Evolutionary conservation across 305 asterid genomes (phyloP).

Genomic region (Salvia sclarea): DNA sequence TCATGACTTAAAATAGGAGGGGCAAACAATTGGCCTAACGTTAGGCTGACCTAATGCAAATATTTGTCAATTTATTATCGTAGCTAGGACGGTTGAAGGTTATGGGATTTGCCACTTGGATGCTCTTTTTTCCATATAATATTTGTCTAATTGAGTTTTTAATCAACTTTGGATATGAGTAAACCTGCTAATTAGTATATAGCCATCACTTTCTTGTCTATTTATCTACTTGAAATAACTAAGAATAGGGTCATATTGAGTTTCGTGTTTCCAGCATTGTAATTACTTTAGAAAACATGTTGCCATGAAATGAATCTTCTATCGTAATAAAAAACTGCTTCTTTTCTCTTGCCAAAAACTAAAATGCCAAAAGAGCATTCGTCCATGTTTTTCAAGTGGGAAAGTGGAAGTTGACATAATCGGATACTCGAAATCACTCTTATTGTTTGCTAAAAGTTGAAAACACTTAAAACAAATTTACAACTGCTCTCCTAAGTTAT

Average conservation of each 20-base stretch:
- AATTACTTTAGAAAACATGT: background rate
- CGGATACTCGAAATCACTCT: background rate
- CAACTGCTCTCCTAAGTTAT: slow-evolving; percentile 2
- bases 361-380: background rate
- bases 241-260: background rate
- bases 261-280: slow-evolving; percentile 10
- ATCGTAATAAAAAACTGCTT: background rate
- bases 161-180: background rate
- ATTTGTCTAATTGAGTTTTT: background rate
- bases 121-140: background rate
- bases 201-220: background rate
- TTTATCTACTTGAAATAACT: background rate
- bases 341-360: background rate
- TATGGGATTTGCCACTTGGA: background rate
- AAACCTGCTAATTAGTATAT: background rate
- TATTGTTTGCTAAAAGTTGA: background rate
- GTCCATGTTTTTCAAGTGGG: slow-evolving; percentile 2
- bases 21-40: too few relatives aligned
- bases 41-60: too few relatives aligned
- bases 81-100: too few relatives aligned
- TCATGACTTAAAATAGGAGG: too few relatives aligned
- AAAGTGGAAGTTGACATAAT: slow-evolving; percentile 19
- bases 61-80: too few relatives aligned
- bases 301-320: background rate
- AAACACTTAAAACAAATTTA: background rate